phyloP scores from a whole-genome alignment of 2,329 filamentous ascomycete genomes.

The Lecanicillium sp. region DNA sequence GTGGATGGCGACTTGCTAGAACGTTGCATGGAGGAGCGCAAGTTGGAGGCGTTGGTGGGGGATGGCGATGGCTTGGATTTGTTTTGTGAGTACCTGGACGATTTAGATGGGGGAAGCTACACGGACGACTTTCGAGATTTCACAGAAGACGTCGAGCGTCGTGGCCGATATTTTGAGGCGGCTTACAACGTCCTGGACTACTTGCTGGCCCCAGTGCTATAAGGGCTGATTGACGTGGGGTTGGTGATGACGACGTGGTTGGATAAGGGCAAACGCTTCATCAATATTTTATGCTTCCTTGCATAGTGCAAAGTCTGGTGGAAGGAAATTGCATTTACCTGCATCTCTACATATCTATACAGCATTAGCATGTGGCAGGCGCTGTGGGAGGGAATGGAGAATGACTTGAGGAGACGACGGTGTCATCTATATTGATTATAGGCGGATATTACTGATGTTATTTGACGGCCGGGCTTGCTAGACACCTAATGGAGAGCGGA shows the following conservation, averaged over 20 bases:
- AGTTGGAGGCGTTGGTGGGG: conserved; percentile 33
- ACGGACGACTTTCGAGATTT: conserved; percentile 23
- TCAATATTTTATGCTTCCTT: too few species aligned
- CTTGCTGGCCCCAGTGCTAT: conserved; percentile 43
- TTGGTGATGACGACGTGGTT: neutral
- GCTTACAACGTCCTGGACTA: conserved; percentile 48
- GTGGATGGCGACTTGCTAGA: conserved; percentile 59
- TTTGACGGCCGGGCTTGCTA: too few species aligned
- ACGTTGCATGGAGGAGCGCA: conserved; percentile 39
- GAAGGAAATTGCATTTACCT: too few species aligned
- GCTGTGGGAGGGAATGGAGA: too few species aligned
- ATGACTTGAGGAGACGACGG: too few species aligned
- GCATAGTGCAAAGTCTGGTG: too few species aligned
- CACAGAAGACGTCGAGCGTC: conserved; percentile 14
- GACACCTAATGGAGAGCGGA: too few species aligned
- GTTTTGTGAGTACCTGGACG: conserved; percentile 41
- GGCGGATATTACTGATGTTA: too few species aligned
- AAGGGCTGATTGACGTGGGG: conserved; percentile 4
- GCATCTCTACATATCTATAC: too few species aligned
- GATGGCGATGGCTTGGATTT: conserved; percentile 23
- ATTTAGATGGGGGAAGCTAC: conserved; percentile 37
- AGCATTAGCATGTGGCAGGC: too few species aligned
- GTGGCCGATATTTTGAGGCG: conserved; percentile 33
- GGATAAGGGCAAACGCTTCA: too few species aligned
- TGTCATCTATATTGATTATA: too few species aligned